Evolutionary conservation across 257 asterid genomes (phyloP).

Genomic region (Plantago elongata): DNA sequence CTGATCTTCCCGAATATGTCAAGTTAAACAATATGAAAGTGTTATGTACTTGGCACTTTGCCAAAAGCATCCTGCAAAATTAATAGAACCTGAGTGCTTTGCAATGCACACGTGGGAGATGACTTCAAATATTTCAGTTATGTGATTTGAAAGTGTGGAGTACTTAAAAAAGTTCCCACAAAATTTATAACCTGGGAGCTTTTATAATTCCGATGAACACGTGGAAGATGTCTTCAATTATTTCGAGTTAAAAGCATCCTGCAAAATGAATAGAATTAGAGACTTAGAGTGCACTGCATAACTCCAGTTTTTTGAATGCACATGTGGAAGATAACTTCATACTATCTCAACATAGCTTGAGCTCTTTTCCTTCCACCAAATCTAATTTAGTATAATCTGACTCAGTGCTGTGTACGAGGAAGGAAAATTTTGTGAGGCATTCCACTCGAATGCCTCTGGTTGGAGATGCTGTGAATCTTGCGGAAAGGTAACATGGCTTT

Average conservation of each 20-base stretch:
- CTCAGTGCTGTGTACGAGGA: conserved; percentile 80
- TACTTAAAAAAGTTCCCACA: too few species aligned
- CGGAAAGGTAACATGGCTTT: conserved; percentile 66
- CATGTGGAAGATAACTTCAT: conserved; percentile 21
- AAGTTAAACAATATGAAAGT: too few species aligned
- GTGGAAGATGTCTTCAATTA: not conserved
- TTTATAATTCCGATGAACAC: not conserved
- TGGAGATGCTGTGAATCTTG: conserved; percentile 99
- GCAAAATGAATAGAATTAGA: not conserved
- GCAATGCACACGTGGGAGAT: too few species aligned
- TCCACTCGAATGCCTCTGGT: conserved; percentile 85
- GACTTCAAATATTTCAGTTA: too few species aligned
- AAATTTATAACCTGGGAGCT: too few species aligned
- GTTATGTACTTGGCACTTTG: too few species aligned
- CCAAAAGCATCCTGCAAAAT: not conserved
- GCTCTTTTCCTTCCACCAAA: not conserved
- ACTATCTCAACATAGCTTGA: conserved; percentile 11
- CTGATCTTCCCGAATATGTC: too few species aligned
- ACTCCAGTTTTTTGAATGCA: conserved; percentile 7
- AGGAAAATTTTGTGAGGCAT: conserved; percentile 86
- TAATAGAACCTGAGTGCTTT: too few species aligned
- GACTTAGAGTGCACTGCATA: not conserved
- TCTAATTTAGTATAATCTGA: conserved; percentile 22
- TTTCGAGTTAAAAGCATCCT: not conserved
- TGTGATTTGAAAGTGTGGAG: too few species aligned